Evolutionary conservation across 495 filamentous ascomycete species (phyloP), one percentile per base, ranked within the genome.

Genomic region (Parachaetomium inaequale): DNA sequence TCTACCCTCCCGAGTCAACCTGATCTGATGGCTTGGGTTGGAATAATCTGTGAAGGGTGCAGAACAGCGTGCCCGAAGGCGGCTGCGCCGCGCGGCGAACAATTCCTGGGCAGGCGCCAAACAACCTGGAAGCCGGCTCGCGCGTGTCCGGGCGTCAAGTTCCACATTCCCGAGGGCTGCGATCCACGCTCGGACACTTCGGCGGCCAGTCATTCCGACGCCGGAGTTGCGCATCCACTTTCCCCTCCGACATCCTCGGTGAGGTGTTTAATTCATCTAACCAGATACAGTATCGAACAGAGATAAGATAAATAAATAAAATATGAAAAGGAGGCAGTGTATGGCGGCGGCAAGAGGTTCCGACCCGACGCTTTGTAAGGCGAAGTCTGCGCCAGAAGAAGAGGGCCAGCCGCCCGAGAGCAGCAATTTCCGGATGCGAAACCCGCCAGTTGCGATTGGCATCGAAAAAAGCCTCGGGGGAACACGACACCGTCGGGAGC

Each of bases 151-250:
- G 61, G 61, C 14, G 23, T 40, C 34, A 1, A 52, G 61, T 58
- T 53, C 54, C 61, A 63, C 61, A 63, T n/a, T 63, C n/a, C 55
- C 62, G 62, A 63, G 26, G n/a, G 34, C 56, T 43, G 12, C 42
- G 5, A 46, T 10, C 42, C 42, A 17, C 62, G 40, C 62, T 55
- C 55, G 55, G 62, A 49, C 55, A 10, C 49, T 43, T 63, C 62
- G 50, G 55, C 62, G 29, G 62, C 62, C 62, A 59, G 25, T 6
- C 45, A 21, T 21, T 54, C 50, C 49, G 50, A 54, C 45, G 57
- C 45, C 46, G 43, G 52, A 21, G 19, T 12, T 45, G 55, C 25
- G 26, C 36, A 23, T 58, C 42, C 40, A 58, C 42, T 47, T 17
- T 14, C 14, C 53, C 10, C 34, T 17, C 34, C 3, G 21, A 38